Evolutionary conservation across 805 yeast genomes (phyloP).

Genomic region (Cyberlindnera maritima): DNA sequence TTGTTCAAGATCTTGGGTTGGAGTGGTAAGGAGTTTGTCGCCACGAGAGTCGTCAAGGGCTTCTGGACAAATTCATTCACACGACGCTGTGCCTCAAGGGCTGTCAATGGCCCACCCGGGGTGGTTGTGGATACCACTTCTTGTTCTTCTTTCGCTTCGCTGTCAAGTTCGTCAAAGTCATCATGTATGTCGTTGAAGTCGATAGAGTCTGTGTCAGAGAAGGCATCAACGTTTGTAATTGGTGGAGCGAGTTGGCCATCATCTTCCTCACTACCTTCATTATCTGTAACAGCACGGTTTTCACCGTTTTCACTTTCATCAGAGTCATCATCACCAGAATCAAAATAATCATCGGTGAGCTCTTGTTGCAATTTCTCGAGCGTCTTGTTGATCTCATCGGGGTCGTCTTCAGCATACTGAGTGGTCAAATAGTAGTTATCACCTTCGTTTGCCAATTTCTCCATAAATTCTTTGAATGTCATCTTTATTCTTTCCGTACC

Average conservation of each 20-base stretch:
- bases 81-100: slow-evolving; percentile 38
- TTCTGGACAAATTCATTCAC: slow-evolving; percentile 54
- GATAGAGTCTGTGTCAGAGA: slow-evolving; percentile 39
- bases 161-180: slow-evolving; percentile 44
- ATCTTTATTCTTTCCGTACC: slow-evolving; percentile 53
- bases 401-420: slow-evolving; percentile 54
- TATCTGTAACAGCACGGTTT: too few species aligned
- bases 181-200: slow-evolving; percentile 45
- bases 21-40: slow-evolving; percentile 34
- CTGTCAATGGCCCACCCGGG: slow-evolving; percentile 28
- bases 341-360: background rate
- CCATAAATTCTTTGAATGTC: slow-evolving; percentile 48
- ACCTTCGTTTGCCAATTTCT: slow-evolving; percentile 40
- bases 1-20: slow-evolving; percentile 39
- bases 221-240: slow-evolving; percentile 7
- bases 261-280: slow-evolving; percentile 13
- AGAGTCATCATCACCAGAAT: slow-evolving; percentile 10
- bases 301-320: slow-evolving; percentile 1
- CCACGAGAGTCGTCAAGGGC: slow-evolving; percentile 50
- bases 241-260: slow-evolving; percentile 15
- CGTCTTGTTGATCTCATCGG: slow-evolving; percentile 27
- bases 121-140: slow-evolving; percentile 16
- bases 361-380: slow-evolving; percentile 23
- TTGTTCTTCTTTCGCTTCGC: slow-evolving; percentile 20
- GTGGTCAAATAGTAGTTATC: slow-evolving; percentile 64